Base-by-base conservation (phyloP, 139 green algal species). In the Edaphochlamys debaryana region DNA sequence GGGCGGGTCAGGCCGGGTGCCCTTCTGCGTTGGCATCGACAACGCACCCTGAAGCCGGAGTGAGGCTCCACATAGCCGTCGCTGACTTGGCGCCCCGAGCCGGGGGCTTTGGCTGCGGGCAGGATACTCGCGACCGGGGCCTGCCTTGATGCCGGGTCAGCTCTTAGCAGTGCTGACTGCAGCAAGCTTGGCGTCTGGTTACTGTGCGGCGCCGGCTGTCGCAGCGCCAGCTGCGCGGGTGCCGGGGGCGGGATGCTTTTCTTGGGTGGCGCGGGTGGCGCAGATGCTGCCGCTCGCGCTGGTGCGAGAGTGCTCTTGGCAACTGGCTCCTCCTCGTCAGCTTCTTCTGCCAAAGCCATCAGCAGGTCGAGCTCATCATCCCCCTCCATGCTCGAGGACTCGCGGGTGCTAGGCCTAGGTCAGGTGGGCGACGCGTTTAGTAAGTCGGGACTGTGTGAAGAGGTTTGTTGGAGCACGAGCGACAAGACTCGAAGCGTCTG, bases 331-430 rank as follows among this genome's bases (percentile, higher is more conserved):
- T 74, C 45, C 37, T 83, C 62, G 62, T 66, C 77, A 2, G 45
- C 64, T 36, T 73, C 77, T 54, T 83, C 77, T 6, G 64, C 77
- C 1, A 83, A 42, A 6, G 77, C 63, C 40, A 83, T 34, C 3
- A 83, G 66, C 6, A 83, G 36, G 64, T 83, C 77, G 5, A 83
- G 34, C 8, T 83, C 77, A 2, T 9, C 63, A 3, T 37, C 75
- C 41, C 73, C 64, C 27, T 83, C 77, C 77, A 83, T 83, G 6
- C 34, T 9, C 11, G 45, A 9, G 13, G 13, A 54, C 45, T 54
- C n/a, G n/a, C n/a, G n/a, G n/a, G n/a, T n/a, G n/a, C n/a, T n/a
- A n/a, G n/a, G n/a, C n/a, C n/a, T n/a, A n/a, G n/a, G n/a, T n/a
- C n/a, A n/a, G n/a, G n/a, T n/a, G n/a, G n/a, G n/a, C n/a, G n/a